A percentile compares a stretch with the other conserved stretches of the same genome.
Evolutionary conservation across 768 basidiomycete species (phyloP).

Genomic region (Boletus rubescentipes): DNA sequence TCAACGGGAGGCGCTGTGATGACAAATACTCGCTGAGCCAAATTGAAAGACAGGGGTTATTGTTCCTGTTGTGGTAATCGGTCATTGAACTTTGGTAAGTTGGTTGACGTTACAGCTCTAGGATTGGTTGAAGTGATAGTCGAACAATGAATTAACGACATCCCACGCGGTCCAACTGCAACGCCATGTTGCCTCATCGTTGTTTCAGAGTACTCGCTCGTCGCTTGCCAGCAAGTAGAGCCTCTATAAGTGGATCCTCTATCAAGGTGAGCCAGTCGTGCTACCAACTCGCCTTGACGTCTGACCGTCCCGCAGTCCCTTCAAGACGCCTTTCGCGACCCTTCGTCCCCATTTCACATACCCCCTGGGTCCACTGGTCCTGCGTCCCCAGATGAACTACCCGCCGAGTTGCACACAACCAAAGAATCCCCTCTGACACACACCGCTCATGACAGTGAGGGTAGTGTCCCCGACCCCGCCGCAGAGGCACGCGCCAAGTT

Average conservation of each 20-base stretch:
- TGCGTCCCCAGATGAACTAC: conserved; percentile 50
- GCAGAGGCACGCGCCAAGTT: conserved; percentile 46
- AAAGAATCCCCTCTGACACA: conserved; percentile 5
- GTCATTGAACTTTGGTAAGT: no score
- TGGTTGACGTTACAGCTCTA: no score
- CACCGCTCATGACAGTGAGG: neutral
- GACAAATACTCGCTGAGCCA: neutral
- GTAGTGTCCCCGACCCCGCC: neutral
- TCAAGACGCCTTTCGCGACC: conserved; percentile 60
- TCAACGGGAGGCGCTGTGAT: neutral
- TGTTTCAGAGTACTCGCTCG: neutral
- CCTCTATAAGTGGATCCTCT: conserved; percentile 24
- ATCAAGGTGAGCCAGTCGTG: conserved; percentile 21
- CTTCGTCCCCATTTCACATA: conserved; percentile 63
- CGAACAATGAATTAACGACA: no score
- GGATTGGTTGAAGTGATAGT: no score
- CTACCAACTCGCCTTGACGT: neutral
- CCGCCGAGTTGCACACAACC: conserved; percentile 5
- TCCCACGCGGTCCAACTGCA: no score
- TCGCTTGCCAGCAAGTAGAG: conserved; percentile 1
- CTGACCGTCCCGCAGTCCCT: conserved; percentile 44
- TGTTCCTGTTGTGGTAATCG: no score
- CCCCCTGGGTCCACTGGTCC: conserved; percentile 60
- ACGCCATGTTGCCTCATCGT: conserved; percentile 9
- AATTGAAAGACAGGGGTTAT: no score